Conservation (phyloP, 352 stramenopile species). For the Phytopythium helicoides region DNA sequence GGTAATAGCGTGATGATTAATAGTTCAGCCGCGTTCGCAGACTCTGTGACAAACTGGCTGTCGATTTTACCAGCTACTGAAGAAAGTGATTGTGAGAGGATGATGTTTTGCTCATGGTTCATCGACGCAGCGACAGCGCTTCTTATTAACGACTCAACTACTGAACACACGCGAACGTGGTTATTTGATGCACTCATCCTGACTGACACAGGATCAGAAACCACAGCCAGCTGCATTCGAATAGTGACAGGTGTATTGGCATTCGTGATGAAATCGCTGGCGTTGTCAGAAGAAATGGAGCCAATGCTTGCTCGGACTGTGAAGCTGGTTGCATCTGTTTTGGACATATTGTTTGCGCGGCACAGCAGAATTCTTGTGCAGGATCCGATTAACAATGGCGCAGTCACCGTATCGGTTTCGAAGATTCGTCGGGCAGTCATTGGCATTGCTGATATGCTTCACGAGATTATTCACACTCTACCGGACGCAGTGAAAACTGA, state of each 20-base stretch:
- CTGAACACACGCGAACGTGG: conserved; percentile 28
- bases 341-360: conserved; percentile 41
- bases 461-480: not conserved
- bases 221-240: conserved; percentile 26
- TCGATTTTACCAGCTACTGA: not conserved
- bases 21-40: not conserved
- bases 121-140: conserved; percentile 12
- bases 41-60: conserved; percentile 11
- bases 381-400: conserved; percentile 29
- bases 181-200: conserved; percentile 63
- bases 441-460: not conserved
- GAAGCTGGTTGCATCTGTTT: conserved; percentile 20
- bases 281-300: conserved; percentile 1
- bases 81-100: conserved; percentile 9
- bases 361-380: conserved; percentile 30
- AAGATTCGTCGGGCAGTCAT: not conserved
- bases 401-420: conserved; percentile 11
- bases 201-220: conserved; percentile 18
- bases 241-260: conserved; percentile 19
- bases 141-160: not conserved
- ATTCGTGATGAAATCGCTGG: conserved; percentile 17
- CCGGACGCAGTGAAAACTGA: not conserved
- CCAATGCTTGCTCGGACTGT: conserved; percentile 6
- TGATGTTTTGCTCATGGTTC: conserved; percentile 32
- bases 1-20: not conserved